phyloP scores from a whole-genome alignment of 805 yeast genomes.

The Metschnikowia proteae region DNA sequence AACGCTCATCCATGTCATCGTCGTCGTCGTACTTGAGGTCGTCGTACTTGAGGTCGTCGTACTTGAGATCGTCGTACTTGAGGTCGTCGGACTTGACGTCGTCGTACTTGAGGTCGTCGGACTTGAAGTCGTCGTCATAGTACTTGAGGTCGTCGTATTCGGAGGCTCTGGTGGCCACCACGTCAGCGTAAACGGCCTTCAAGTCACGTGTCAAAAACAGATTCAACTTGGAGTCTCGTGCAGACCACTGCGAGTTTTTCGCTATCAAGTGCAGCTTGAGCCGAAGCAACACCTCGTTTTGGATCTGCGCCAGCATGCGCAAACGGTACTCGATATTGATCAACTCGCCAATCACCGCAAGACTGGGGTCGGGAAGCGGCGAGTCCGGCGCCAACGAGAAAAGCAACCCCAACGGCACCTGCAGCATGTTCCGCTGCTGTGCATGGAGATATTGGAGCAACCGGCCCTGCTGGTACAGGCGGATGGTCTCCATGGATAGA shows the following conservation, averaged over 20 bases:
- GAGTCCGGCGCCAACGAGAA: slow-evolving; percentile 27
- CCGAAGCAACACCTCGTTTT: slow-evolving; percentile 32
- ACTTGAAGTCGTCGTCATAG: slow-evolving; percentile 19
- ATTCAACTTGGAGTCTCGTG: slow-evolving; percentile 28
- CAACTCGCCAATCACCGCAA: slow-evolving; percentile 26
- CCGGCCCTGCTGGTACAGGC: slow-evolving; percentile 21
- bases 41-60: not conserved
- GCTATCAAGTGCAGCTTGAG: slow-evolving; percentile 29
- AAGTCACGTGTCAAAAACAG: slow-evolving; percentile 29
- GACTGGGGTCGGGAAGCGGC: slow-evolving; percentile 27
- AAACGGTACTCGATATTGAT: slow-evolving; percentile 32
- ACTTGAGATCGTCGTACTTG: too few relatives aligned
- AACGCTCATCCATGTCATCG: slow-evolving; percentile 11
- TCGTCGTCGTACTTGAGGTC: slow-evolving; percentile 10
- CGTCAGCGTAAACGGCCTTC: slow-evolving; percentile 23
- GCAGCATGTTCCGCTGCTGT: slow-evolving; percentile 1
- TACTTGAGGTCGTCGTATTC: slow-evolving; percentile 28
- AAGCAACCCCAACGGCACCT: slow-evolving; percentile 15
- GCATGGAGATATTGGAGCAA: slow-evolving; percentile 8
- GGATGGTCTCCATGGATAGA: slow-evolving; percentile 29
- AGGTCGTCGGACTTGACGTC: not conserved
- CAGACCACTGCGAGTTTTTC: slow-evolving; percentile 34
- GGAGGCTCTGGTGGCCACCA: slow-evolving; percentile 25
- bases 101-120: slow-evolving; percentile 17
- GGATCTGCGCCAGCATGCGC: slow-evolving; percentile 30